Evolutionary conservation across 2,329 filamentous ascomycete species (phyloP).

Genomic region (Penicillium sp.): DNA sequence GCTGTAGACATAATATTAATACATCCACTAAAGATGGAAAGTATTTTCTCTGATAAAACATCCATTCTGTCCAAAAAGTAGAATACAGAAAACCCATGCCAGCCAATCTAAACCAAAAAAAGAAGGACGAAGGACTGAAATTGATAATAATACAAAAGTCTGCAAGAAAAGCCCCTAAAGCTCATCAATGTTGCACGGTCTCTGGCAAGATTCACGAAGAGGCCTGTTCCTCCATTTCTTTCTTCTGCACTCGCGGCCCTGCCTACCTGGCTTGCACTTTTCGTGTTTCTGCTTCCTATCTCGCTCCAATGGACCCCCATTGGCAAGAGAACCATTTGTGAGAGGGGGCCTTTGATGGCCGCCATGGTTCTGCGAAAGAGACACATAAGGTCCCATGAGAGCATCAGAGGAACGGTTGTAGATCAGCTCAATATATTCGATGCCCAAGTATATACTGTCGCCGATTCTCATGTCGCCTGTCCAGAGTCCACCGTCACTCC

Average conservation of each 20-base stretch:
- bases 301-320: neutral
- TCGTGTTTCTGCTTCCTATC: neutral
- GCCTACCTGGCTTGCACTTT: slow-evolving; percentile 7
- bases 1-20: neutral
- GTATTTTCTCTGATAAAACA: neutral
- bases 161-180: neutral
- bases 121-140: neutral
- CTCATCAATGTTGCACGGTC: slow-evolving; percentile 6
- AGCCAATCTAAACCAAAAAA: neutral
- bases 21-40: too few relatives aligned
- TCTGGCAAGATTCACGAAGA: slow-evolving; percentile 1
- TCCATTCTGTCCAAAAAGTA: neutral
- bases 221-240: slow-evolving; percentile 3
- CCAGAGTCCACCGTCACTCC: slow-evolving; percentile 46
- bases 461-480: slow-evolving; percentile 43
- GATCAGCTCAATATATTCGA: slow-evolving; percentile 45
- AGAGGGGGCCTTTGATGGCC: slow-evolving; percentile 10
- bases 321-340: neutral
- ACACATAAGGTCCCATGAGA: neutral
- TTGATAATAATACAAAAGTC: neutral
- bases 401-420: slow-evolving; percentile 37
- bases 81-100: neutral
- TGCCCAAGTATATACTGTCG: slow-evolving; percentile 38
- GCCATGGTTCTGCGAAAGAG: slow-evolving; percentile 15
- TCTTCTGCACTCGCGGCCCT: slow-evolving; percentile 6